These are phyloP conservation scores for Alternaria panax DNA, from an alignment of 2,329 filamentous ascomycete genomes.

Conservation along the genomic window DNA sequence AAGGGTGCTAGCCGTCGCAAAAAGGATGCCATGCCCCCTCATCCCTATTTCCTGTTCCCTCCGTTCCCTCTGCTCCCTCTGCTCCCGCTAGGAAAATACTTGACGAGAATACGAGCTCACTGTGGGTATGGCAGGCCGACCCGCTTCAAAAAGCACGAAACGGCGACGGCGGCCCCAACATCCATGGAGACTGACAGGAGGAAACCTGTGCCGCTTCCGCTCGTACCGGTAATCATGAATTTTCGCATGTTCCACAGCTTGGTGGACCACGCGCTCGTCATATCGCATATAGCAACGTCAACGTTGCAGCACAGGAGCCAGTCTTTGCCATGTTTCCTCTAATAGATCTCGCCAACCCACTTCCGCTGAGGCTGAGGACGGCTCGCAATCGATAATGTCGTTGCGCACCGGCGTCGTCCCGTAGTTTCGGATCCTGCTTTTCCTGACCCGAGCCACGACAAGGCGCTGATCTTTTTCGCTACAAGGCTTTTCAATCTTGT, in stretches of 20 bases:
- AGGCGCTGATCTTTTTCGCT: slow-evolving; percentile 20
- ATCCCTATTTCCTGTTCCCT: slow-evolving; percentile 15
- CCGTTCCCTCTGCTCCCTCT: neutral
- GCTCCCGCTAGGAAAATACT: slow-evolving; percentile 24
- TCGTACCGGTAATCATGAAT: slow-evolving; percentile 7
- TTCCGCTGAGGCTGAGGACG: slow-evolving; percentile 19
- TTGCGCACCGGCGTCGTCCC: slow-evolving; percentile 12
- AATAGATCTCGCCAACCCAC: slow-evolving; percentile 10
- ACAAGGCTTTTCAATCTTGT: neutral
- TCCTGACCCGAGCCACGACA: slow-evolving; percentile 5
- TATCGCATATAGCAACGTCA: slow-evolving; percentile 13
- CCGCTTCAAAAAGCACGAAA: slow-evolving; percentile 20
- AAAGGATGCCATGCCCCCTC: slow-evolving; percentile 3
- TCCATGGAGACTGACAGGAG: slow-evolving; percentile 5
- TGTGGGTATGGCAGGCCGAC: slow-evolving; percentile 25
- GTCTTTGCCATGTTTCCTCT: slow-evolving; percentile 1
- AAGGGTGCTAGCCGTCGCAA: slow-evolving; percentile 12
- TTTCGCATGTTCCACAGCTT: slow-evolving; percentile 18
- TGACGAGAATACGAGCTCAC: slow-evolving; percentile 24
- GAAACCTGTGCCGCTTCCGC: slow-evolving; percentile 6
- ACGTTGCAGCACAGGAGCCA: slow-evolving; percentile 12
- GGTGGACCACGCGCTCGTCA: slow-evolving; percentile 22
- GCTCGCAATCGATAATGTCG: slow-evolving; percentile 32
- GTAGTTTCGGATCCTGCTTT: slow-evolving; percentile 17
- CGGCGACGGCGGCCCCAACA: slow-evolving; percentile 21